Conservation (phyloP, 225 moss, liverwort and hornwort species). For the Lunularia cruciata region DNA sequence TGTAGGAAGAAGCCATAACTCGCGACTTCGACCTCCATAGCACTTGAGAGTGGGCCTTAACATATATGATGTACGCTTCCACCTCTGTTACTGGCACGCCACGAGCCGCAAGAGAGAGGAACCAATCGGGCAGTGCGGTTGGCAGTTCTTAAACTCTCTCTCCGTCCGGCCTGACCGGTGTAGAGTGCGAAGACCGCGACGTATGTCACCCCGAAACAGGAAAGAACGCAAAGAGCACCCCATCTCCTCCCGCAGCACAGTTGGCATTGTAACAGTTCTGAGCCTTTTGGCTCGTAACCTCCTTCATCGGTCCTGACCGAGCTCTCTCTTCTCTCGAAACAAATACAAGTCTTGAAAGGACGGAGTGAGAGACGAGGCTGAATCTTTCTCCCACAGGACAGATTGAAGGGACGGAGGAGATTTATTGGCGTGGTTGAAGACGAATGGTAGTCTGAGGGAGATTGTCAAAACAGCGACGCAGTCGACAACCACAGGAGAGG, state of each 20-base stretch:
- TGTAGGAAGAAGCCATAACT: background rate
- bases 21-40: background rate
- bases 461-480: no score
- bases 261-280: constrained; percentile 2
- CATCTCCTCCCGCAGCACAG: no score
- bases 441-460: background rate
- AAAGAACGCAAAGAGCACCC: background rate
- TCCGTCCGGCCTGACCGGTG: background rate
- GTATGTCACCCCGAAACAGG: background rate
- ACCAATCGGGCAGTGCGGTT: background rate
- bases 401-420: background rate
- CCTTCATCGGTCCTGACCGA: background rate
- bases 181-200: no score
- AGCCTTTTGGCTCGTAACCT: background rate
- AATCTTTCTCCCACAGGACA: no score
- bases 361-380: background rate
- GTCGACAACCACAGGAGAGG: no score
- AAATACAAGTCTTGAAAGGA: background rate
- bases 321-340: no score
- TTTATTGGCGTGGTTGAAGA: background rate
- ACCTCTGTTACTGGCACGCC: background rate
- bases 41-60: background rate
- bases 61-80: background rate
- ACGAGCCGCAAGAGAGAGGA: background rate
- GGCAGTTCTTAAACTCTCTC: background rate